Percentiles rank a stretch among this genome's conserved stretches.
These are phyloP conservation scores for Lasiosphaeriaceae sp. DNA, from an alignment of 495 filamentous ascomycete genomes.

Conservation along the genomic window DNA sequence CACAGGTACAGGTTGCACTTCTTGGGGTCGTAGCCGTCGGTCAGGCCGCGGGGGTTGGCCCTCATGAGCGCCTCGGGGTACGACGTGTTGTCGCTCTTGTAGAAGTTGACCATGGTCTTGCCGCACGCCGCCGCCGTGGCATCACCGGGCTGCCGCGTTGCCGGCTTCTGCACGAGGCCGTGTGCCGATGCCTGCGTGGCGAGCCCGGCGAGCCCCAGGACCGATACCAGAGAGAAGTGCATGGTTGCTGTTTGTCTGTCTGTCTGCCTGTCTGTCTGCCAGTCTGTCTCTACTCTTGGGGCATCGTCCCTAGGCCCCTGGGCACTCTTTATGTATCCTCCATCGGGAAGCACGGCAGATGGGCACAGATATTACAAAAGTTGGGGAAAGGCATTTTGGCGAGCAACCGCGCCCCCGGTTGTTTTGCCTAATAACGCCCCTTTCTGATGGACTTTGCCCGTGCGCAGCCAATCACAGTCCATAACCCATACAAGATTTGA, in stretches of 20 bases:
- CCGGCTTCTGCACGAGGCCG: constrained; percentile 58
- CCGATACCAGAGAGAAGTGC: constrained; percentile 10
- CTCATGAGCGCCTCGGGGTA: constrained; percentile 67
- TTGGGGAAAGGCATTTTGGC: background rate
- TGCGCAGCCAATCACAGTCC: constrained; percentile 1
- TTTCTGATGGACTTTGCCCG: background rate
- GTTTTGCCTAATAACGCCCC: constrained; percentile 17
- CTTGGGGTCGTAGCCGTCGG: constrained; percentile 53
- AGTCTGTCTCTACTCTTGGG: too few relatives aligned
- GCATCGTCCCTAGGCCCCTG: too few relatives aligned
- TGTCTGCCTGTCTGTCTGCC: too few relatives aligned
- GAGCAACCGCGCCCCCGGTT: background rate
- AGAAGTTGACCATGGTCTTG: constrained; percentile 55
- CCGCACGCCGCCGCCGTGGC: constrained; percentile 61
- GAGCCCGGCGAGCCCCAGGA: constrained; percentile 43
- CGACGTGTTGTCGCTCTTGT: constrained; percentile 60
- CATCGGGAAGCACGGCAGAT: too few relatives aligned
- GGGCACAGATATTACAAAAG: background rate
- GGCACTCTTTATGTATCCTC: too few relatives aligned
- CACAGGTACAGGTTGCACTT: constrained; percentile 66
- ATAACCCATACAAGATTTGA: background rate
- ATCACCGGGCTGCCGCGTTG: constrained; percentile 55
- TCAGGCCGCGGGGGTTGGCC: constrained; percentile 43
- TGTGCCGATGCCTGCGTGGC: constrained; percentile 54
- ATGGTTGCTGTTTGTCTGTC: constrained; percentile 2